Base-by-base conservation (phyloP, 306 rosid genomes). In the Trifolium repens region DNA sequence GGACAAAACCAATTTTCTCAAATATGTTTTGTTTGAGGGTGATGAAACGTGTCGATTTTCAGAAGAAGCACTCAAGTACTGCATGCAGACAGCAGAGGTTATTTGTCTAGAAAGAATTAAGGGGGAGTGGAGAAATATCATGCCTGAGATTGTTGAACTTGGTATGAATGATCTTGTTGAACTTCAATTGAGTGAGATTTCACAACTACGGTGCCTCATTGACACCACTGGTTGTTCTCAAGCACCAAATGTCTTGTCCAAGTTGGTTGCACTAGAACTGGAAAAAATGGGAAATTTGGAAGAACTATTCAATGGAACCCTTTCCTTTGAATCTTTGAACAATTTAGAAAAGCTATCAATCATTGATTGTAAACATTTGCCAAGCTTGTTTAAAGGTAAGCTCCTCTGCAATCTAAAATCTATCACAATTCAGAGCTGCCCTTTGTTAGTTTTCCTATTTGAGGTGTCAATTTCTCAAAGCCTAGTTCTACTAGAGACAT, bases 41-140 rank as follows among this genome's bases (percentile, higher is more conserved):
- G 7, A 32, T 42, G 11, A 3, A 9, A 1, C 47, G 3, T 9
- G 47, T 42, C 4, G 10, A 9, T 42, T 42, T 11, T 9, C 47
- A 9, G 14, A 65, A 66, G 13, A 10, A 32, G 62, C 68, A 43
- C 4, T 64, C 3, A 72, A 42, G 61, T 7, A 65, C 4, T 7
- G 24, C 0, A 5, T 66, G 2, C n/a, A 34, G 30, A 37, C 11
- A 32, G 4, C 46, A 19, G 74, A 79, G 16, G 2, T 1, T 55
- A 26, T 79, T 34, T 0, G 0, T 0, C 4, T 71, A 4, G 0
- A 0, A 0, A 0, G 1, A 10, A 16, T 34, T 13, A 0, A 6
- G 8, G 2, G 12, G 3, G 22, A 0, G 2, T 66, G 64, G 69
- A 34, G n/a, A 52, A 73, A 65, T 22, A 11, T 79, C 12, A 79